These are phyloP conservation scores for Cocos nucifera DNA, from an alignment of 176 grass and related monocot genomes.

Conservation along the genomic window DNA sequence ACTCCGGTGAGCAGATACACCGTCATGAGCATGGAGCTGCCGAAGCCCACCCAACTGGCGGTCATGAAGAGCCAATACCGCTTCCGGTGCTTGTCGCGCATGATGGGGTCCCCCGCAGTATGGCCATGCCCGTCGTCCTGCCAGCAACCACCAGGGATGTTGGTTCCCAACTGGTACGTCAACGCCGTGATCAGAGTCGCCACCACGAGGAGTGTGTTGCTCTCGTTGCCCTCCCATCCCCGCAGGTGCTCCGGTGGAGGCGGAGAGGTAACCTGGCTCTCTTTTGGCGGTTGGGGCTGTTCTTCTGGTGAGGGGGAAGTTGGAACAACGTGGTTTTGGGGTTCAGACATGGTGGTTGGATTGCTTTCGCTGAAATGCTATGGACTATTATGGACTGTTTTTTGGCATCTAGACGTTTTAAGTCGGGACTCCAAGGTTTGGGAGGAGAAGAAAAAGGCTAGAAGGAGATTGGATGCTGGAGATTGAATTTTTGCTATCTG, in stretches of 20 bases:
- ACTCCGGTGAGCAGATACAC: slow-evolving; percentile 40
- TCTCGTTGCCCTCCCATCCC: slow-evolving; percentile 36
- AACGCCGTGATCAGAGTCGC: slow-evolving; percentile 53
- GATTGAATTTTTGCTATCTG: no score
- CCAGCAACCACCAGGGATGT: slow-evolving; percentile 40
- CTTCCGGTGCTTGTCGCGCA: slow-evolving; percentile 35
- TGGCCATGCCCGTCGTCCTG: slow-evolving; percentile 23
- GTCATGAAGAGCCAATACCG: slow-evolving; percentile 38
- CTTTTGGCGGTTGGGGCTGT: no score
- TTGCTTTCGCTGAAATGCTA: no score
- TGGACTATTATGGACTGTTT: no score
- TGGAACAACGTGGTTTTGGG: no score
- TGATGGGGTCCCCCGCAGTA: slow-evolving; percentile 42
- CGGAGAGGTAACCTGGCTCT: no score
- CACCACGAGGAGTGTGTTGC: slow-evolving; percentile 38
- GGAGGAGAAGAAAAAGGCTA: no score
- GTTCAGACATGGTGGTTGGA: no score
- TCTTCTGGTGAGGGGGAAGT: no score
- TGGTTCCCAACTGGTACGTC: slow-evolving; percentile 43
- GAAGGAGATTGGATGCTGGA: no score
- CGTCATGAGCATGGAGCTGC: slow-evolving; percentile 44
- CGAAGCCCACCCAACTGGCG: slow-evolving; percentile 39
- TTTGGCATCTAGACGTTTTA: no score
- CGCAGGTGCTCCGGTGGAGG: neutral
- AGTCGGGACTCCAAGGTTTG: no score